Percentiles rank a stretch among this genome's conserved stretches.
Conservation (phyloP, 2,329 filamentous ascomycete genomes). For the Aspergillus caelatus region DNA sequence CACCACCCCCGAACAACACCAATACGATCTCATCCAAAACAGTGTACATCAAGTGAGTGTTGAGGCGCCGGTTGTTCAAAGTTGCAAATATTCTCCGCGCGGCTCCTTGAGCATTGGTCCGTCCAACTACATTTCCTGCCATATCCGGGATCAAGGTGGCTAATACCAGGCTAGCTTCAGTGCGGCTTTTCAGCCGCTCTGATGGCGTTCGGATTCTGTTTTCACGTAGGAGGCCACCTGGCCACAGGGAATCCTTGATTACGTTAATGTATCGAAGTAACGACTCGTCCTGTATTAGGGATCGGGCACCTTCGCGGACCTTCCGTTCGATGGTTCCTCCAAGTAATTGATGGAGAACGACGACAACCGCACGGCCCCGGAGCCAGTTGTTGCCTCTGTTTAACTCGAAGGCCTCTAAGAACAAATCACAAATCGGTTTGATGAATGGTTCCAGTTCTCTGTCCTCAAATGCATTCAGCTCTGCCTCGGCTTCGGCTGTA, state of each 20-base stretch:
- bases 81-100: slow-evolving; percentile 87
- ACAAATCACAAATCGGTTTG: slow-evolving; percentile 97
- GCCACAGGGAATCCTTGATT: slow-evolving; percentile 81
- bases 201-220: slow-evolving; percentile 62
- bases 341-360: slow-evolving; percentile 92
- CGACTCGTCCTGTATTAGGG: slow-evolving; percentile 74
- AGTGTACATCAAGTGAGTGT: slow-evolving; percentile 72
- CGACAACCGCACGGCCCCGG: slow-evolving; percentile 89
- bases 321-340: slow-evolving; percentile 96
- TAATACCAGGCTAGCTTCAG: slow-evolving; percentile 86
- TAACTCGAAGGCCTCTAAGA: slow-evolving; percentile 91
- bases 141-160: slow-evolving; percentile 88
- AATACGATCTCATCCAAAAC: slow-evolving; percentile 71
- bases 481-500: slow-evolving; percentile 81
- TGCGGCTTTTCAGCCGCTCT: slow-evolving; percentile 78
- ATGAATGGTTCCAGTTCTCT: slow-evolving; percentile 92
- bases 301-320: slow-evolving; percentile 79
- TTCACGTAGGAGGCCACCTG: slow-evolving; percentile 54
- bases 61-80: slow-evolving; percentile 86
- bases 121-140: slow-evolving; percentile 88
- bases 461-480: slow-evolving; percentile 89
- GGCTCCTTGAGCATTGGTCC: slow-evolving; percentile 86
- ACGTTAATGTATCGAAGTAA: slow-evolving; percentile 74
- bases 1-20: slow-evolving; percentile 59
- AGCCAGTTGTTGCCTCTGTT: slow-evolving; percentile 97